Evolutionary conservation across 2,329 filamentous ascomycete species (phyloP).

Genomic region (Emergomyces pasteurianus): DNA sequence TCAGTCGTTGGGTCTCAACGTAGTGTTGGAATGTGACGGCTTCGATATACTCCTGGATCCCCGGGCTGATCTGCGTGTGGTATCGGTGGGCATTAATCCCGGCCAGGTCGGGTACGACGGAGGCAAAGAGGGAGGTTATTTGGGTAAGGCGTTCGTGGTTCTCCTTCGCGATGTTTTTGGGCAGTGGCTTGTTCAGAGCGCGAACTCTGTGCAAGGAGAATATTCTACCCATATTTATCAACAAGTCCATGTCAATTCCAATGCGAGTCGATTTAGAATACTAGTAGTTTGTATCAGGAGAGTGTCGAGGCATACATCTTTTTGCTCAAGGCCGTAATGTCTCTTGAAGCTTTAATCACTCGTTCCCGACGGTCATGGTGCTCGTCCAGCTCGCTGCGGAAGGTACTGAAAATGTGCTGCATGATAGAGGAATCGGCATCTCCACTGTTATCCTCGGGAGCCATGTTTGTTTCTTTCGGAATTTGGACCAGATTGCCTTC

Average conservation of each 20-base stretch:
- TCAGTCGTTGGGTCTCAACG: constrained; percentile 61
- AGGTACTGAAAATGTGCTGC: constrained; percentile 66
- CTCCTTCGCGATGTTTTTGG: constrained; percentile 56
- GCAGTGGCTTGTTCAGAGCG: constrained; percentile 39
- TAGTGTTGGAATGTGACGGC: constrained; percentile 84
- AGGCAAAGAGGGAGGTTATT: constrained; percentile 56
- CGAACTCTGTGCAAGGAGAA: constrained; percentile 59
- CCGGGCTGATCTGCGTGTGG: constrained; percentile 59
- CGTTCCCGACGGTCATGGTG: constrained; percentile 88
- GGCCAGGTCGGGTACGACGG: constrained; percentile 60
- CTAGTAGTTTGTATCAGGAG: background rate
- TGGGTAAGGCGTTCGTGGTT: constrained; percentile 56
- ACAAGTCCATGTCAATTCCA: constrained; percentile 12
- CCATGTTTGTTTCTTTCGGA: constrained; percentile 5
- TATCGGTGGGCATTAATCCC: constrained; percentile 77
- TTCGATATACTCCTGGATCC: constrained; percentile 90
- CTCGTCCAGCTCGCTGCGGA: constrained; percentile 80
- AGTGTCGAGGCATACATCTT: constrained; percentile 60
- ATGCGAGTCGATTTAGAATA: background rate
- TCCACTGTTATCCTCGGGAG: background rate
- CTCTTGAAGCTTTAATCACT: constrained; percentile 79
- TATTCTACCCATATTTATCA: constrained; percentile 43
- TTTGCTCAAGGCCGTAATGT: constrained; percentile 89
- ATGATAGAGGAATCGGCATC: constrained; percentile 30
- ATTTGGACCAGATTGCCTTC: constrained; percentile 21